These are phyloP conservation scores for Aphanomyces stellatus DNA, from an alignment of 352 stramenopile species.

Conservation along the genomic window DNA sequence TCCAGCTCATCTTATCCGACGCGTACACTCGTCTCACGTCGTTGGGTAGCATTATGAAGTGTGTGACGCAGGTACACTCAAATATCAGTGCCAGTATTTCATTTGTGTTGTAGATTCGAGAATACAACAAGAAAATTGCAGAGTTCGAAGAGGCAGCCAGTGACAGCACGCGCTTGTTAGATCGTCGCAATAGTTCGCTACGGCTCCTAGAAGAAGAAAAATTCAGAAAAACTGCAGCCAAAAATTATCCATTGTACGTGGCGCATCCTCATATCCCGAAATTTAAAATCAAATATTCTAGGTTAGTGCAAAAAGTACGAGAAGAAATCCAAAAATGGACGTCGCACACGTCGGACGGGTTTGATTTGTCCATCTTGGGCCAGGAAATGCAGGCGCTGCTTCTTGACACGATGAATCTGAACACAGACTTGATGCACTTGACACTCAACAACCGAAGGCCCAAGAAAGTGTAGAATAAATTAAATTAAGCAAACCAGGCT, in stretches of 20 bases:
- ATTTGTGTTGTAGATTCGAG: slow-evolving; percentile 28
- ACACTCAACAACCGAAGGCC: slow-evolving; percentile 31
- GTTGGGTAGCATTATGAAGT: slow-evolving; percentile 69
- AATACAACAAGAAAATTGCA: slow-evolving; percentile 66
- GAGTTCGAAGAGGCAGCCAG: slow-evolving; percentile 64
- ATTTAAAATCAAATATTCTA: slow-evolving; percentile 26
- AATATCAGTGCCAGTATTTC: background rate
- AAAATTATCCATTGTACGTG: slow-evolving; percentile 39
- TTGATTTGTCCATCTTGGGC: slow-evolving; percentile 59
- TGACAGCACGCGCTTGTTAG: slow-evolving; percentile 60
- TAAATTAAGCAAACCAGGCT: background rate
- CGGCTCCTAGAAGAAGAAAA: slow-evolving; percentile 65
- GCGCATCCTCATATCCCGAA: background rate
- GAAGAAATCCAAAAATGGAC: slow-evolving; percentile 68
- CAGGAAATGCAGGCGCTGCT: slow-evolving; percentile 63
- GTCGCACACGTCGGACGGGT: slow-evolving; percentile 62
- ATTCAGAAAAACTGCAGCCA: slow-evolving; percentile 61
- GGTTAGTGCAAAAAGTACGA: slow-evolving; percentile 27
- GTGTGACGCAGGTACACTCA: slow-evolving; percentile 16
- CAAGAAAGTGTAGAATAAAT: slow-evolving; percentile 10
- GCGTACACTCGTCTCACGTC: slow-evolving; percentile 56
- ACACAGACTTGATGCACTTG: slow-evolving; percentile 80
- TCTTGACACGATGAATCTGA: slow-evolving; percentile 70
- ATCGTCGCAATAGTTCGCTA: slow-evolving; percentile 43
- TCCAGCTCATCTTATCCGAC: slow-evolving; percentile 39